Evolutionary conservation across 495 filamentous ascomycete species (phyloP).

Genomic region (Neurospora sp.): DNA sequence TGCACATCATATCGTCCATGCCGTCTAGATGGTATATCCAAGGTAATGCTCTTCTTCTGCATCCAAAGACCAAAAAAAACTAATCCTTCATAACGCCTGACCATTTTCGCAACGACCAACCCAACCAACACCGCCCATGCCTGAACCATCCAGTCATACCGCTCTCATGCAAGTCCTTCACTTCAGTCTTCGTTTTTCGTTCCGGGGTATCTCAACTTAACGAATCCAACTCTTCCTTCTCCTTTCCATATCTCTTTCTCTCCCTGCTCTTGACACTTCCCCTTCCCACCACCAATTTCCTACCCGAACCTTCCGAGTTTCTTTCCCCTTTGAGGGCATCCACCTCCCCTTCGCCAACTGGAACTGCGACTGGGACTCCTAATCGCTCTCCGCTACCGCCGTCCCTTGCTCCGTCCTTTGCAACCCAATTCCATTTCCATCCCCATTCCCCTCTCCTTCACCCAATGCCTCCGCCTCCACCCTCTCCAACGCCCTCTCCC

Average conservation of each 20-base stretch:
- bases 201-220: background rate
- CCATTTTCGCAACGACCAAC: background rate
- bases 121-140: background rate
- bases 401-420: background rate
- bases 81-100: background rate
- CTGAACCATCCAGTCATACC: background rate
- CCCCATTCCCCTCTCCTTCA: background rate
- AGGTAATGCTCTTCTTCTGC: background rate
- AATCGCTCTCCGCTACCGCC: background rate
- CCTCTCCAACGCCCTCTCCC: background rate
- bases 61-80: background rate
- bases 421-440: background rate
- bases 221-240: background rate
- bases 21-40: background rate
- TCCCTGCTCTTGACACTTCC: background rate
- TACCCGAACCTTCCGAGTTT: background rate
- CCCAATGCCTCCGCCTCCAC: background rate
- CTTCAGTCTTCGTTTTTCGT: background rate
- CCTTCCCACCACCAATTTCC: background rate
- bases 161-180: background rate
- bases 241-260: background rate
- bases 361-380: background rate
- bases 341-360: background rate
- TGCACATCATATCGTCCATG: background rate
- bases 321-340: background rate